Evolutionary conservation across 2,329 filamentous ascomycete species (phyloP).

Genomic region (Penicillium sp.): DNA sequence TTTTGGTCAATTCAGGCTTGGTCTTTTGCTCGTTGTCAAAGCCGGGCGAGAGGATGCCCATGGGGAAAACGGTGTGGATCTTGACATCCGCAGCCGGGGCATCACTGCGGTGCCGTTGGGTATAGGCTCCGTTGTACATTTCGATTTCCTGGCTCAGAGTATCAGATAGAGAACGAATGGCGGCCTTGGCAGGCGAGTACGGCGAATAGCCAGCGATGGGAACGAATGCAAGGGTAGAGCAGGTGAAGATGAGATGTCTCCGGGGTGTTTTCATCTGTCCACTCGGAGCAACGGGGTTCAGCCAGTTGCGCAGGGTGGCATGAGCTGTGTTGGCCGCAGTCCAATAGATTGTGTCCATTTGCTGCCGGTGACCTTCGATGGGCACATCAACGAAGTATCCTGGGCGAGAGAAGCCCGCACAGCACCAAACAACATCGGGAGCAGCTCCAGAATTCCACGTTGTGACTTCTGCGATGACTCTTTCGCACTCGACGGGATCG

Average conservation of each 20-base stretch:
- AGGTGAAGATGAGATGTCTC: slow-evolving; percentile 85
- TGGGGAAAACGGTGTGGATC: slow-evolving; percentile 80
- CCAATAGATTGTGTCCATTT: slow-evolving; percentile 95
- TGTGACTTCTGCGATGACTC: slow-evolving; percentile 69
- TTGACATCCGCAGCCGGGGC: slow-evolving; percentile 66
- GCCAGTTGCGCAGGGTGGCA: slow-evolving; percentile 73
- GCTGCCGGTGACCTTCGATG: slow-evolving; percentile 64
- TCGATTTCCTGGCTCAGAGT: slow-evolving; percentile 79
- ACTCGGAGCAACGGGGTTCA: slow-evolving; percentile 44
- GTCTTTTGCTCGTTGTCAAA: slow-evolving; percentile 70
- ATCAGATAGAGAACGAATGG: slow-evolving; percentile 79
- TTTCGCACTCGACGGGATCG: slow-evolving; percentile 64
- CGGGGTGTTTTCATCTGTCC: slow-evolving; percentile 36
- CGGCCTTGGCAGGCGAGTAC: slow-evolving; percentile 83
- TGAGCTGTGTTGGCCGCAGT: slow-evolving; percentile 83
- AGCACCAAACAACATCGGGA: slow-evolving; percentile 88
- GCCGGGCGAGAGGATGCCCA: slow-evolving; percentile 76
- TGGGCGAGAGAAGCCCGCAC: slow-evolving; percentile 73
- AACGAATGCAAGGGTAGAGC: slow-evolving; percentile 72
- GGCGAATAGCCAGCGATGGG: slow-evolving; percentile 77
- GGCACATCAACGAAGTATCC: slow-evolving; percentile 75
- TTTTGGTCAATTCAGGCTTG: slow-evolving; percentile 77
- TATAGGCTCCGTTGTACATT: slow-evolving; percentile 71
- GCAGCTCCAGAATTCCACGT: slow-evolving; percentile 72
- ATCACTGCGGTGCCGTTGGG: slow-evolving; percentile 36